phyloP scores from a whole-genome alignment of 176 grass and related monocot species.

The Microstegium vimineum region DNA sequence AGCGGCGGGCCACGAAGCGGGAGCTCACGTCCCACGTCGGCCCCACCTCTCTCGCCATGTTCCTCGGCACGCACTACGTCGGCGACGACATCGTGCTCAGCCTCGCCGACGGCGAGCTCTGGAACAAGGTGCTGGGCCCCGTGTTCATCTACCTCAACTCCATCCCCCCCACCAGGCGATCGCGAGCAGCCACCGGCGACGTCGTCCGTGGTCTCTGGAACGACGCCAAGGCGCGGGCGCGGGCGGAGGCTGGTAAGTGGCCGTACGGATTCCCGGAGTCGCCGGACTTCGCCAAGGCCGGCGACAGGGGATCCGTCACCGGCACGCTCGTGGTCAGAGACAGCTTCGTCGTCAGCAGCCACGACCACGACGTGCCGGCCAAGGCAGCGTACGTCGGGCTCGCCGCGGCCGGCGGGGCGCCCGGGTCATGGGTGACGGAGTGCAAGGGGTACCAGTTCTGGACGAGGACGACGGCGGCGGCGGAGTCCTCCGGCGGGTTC shows the following conservation, averaged over 20 bases:
- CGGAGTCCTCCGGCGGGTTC: slow-evolving; percentile 25
- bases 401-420: slow-evolving; percentile 48
- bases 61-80: slow-evolving; percentile 58
- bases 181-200: not conserved
- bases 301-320: slow-evolving; percentile 35
- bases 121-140: slow-evolving; percentile 78
- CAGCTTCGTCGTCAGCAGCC: not conserved
- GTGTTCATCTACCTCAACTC: slow-evolving; percentile 88
- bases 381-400: slow-evolving; percentile 40
- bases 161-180: not conserved
- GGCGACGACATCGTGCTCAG: slow-evolving; percentile 43
- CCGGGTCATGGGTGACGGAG: slow-evolving; percentile 57
- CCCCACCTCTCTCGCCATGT: slow-evolving; percentile 55
- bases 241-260: slow-evolving; percentile 46
- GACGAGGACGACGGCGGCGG: not conserved
- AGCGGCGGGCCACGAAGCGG: slow-evolving; percentile 54
- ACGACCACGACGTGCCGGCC: not conserved
- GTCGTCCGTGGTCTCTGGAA: slow-evolving; percentile 38
- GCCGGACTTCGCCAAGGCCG: slow-evolving; percentile 45
- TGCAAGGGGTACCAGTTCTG: slow-evolving; percentile 30
- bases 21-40: slow-evolving; percentile 83
- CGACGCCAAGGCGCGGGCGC: slow-evolving; percentile 68
- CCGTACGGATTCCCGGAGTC: slow-evolving; percentile 65
- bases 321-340: slow-evolving; percentile 43
- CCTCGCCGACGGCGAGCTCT: slow-evolving; percentile 48